Evolutionary conservation across 345 rosid genomes (phyloP).

Genomic region (Orychophragmus violaceus): DNA sequence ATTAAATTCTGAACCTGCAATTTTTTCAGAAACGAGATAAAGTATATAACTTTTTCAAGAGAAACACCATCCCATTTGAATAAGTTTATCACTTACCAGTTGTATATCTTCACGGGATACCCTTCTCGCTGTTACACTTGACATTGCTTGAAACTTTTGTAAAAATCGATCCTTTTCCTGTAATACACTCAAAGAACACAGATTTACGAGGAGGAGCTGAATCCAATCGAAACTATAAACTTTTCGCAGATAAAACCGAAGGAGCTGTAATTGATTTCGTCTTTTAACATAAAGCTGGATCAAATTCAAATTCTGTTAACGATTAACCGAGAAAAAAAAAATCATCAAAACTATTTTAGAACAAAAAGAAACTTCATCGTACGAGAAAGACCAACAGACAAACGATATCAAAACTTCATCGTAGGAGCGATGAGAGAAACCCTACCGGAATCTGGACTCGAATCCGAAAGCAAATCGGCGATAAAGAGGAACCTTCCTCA

Average conservation of each 20-base stretch:
- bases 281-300: background rate
- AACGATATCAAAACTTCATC: background rate
- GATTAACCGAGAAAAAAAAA: no score
- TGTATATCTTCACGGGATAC: conserved; percentile 33
- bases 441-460: background rate
- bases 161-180: background rate
- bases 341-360: no score
- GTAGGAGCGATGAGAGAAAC: background rate
- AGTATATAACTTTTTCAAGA: no score
- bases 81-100: conserved; percentile 38
- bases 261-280: background rate
- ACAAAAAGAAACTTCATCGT: no score
- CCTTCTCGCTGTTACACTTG: conserved; percentile 9
- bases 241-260: background rate
- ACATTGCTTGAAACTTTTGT: background rate
- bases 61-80: background rate
- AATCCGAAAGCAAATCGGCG: background rate
- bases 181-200: no score
- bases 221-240: no score
- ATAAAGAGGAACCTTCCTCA: no score
- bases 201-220: no score
- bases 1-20: no score
- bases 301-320: background rate
- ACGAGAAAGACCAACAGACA: background rate
- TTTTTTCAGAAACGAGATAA: no score